Evolutionary conservation across 2,329 filamentous ascomycete genomes (phyloP).

Genomic region (Sporothrix mexicana): DNA sequence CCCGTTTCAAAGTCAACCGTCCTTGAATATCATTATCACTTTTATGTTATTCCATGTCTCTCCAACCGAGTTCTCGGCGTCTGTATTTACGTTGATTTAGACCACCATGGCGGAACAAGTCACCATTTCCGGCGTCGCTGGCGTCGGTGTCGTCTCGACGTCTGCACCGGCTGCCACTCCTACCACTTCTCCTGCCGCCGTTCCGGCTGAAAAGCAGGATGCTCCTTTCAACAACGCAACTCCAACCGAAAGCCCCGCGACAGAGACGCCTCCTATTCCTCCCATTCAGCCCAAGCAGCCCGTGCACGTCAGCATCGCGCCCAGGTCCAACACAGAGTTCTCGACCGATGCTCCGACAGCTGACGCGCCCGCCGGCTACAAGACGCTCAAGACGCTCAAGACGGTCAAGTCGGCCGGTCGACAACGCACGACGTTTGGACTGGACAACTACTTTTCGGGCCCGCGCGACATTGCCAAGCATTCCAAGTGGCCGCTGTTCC

Average conservation of each 20-base stretch:
- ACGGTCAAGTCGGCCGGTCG: too few relatives aligned
- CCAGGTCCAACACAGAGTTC: conserved; percentile 8
- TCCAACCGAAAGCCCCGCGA: background rate
- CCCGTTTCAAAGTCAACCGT: too few relatives aligned
- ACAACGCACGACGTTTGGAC: conserved; percentile 47
- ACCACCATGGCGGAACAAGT: background rate
- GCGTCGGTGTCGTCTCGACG: background rate
- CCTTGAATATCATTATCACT: too few relatives aligned
- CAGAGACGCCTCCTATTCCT: background rate
- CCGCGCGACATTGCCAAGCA: conserved; percentile 74
- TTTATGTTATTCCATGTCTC: too few relatives aligned
- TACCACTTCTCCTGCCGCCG: background rate
- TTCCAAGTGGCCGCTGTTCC: conserved; percentile 78
- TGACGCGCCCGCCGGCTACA: background rate
- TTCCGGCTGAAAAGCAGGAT: background rate
- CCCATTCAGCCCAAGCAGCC: background rate
- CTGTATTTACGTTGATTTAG: background rate
- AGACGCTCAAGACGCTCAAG: conserved; percentile 3
- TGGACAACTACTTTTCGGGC: conserved; percentile 57
- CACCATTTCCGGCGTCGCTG: background rate
- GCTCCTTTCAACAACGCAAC: background rate
- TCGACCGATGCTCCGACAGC: conserved; percentile 43
- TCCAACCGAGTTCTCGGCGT: background rate
- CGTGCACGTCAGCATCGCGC: background rate
- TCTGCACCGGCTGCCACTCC: background rate